phyloP scores from a whole-genome alignment of 495 filamentous ascomycete genomes.

The Hypoxylon trugodes region DNA sequence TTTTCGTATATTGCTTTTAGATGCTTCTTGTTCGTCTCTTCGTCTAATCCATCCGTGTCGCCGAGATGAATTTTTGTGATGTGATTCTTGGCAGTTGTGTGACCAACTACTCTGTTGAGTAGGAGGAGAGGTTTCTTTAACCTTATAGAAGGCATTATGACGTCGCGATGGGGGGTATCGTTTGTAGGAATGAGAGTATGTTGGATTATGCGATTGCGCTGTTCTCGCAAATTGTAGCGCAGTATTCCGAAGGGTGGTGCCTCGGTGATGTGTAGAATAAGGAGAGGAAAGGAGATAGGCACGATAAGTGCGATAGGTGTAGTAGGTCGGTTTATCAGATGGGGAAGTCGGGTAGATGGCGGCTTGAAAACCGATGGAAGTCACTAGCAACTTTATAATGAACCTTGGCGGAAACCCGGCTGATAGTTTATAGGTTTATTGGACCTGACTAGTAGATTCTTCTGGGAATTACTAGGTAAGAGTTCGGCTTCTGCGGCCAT shows the following conservation, averaged over 20 bases:
- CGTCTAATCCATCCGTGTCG: conserved; percentile 56
- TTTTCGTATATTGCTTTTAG: conserved; percentile 55
- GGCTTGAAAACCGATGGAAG: conserved; percentile 8
- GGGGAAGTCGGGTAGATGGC: too few species aligned
- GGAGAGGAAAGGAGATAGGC: neutral
- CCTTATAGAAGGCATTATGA: conserved; percentile 46
- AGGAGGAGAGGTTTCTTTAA: conserved; percentile 54
- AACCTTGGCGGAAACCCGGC: conserved; percentile 23
- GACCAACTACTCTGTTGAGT: conserved; percentile 55
- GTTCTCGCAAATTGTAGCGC: neutral
- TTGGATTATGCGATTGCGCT: neutral
- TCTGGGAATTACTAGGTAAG: neutral
- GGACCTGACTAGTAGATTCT: conserved; percentile 12
- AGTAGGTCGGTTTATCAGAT: neutral
- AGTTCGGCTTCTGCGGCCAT: neutral
- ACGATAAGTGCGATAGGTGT: neutral
- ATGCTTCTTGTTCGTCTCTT: conserved; percentile 61
- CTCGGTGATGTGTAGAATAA: too few species aligned
- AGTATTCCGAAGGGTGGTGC: too few species aligned
- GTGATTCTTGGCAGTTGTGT: conserved; percentile 55
- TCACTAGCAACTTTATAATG: conserved; percentile 8
- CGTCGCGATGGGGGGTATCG: conserved; percentile 1
- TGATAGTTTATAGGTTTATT: conserved; percentile 16
- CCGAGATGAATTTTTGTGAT: conserved; percentile 55
- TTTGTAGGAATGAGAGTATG: neutral